Base-by-base conservation (phyloP, 2,329 filamentous ascomycete genomes). In the Grosmannia huntii region DNA sequence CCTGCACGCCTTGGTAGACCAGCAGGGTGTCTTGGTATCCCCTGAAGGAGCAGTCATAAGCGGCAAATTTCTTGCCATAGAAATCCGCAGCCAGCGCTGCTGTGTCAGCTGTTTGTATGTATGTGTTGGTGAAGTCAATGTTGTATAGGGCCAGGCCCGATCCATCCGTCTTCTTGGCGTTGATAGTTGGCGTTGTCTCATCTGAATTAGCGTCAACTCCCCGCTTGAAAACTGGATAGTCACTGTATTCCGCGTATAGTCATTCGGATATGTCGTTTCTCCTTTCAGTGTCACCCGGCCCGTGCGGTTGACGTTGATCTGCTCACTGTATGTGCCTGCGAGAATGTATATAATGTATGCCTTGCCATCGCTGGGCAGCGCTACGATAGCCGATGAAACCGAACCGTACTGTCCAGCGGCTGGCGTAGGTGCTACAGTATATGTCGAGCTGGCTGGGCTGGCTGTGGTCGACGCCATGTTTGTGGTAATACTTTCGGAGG, bases 141-240 rank as follows among this genome's bases (percentile, higher is more conserved):
- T 79, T 79, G 69, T 79, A 79, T 11, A 79, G 68, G 60, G 75
- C 77, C 58, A 79, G 69, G 59, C 77, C 75, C 9, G 68, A 66
- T 0, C 73, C 71, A 60, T 66, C 58, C 0, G 67, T 72, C 57
- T 74, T 76, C 66, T 76, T 76, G 55, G 69, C 68, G 61, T 74
- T 71, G 50, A 77, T 68, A 11, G 76, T 68, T 0, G 74, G 74
- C 0, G 75, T 77, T 50, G 68, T 62, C 59, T 77, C 75, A 54
- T 76, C 66, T 31, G 72, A 64, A 9, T 68, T 68, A 1, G 68
- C 67, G 75, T 76, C 51, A 71, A 60, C n/a, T 66, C 66, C 38
- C 72, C 72, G 36, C 68, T 66, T 11, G 65, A 67, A 59, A 70
- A 71, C 57, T 71, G 65, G 16, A 75, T 66, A 5, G 64, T 70